These are phyloP conservation scores for Kingdonia uniflora DNA, from an alignment of 164 flowering plant genomes.

Conservation along the genomic window DNA sequence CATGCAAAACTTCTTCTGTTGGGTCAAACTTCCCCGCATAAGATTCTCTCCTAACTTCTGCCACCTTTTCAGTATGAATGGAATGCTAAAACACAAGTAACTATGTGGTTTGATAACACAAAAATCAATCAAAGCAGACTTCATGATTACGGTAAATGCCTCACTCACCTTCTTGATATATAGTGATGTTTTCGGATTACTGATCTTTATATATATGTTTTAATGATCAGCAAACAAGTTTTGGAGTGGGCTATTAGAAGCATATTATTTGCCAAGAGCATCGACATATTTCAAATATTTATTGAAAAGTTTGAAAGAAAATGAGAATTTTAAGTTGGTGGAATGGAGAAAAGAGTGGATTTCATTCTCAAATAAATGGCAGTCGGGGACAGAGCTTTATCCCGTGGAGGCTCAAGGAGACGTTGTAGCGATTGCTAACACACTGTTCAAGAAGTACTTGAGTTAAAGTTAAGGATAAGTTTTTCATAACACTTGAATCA, in stretches of 20 bases:
- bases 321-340: slow-evolving; percentile 39
- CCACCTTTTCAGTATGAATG: slow-evolving; percentile 11
- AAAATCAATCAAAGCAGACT: slow-evolving; percentile 67
- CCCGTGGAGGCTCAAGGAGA: slow-evolving; percentile 63
- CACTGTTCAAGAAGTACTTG: slow-evolving; percentile 52
- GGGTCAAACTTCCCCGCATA: too few species aligned
- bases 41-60: background rate
- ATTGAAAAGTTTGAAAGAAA: slow-evolving; percentile 39
- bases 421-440: slow-evolving; percentile 41
- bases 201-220: slow-evolving; percentile 1
- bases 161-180: background rate
- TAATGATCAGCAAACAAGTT: slow-evolving; percentile 71
- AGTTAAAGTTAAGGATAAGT: slow-evolving; percentile 7
- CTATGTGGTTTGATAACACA: slow-evolving; percentile 89
- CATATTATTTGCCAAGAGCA: slow-evolving; percentile 88
- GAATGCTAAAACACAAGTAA: slow-evolving; percentile 51
- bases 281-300: slow-evolving; percentile 47
- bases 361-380: slow-evolving; percentile 72
- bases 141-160: slow-evolving; percentile 82
- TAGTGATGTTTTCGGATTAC: background rate
- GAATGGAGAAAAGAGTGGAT: slow-evolving; percentile 90
- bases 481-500: too few species aligned
- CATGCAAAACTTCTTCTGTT: too few species aligned
- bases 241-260: slow-evolving; percentile 75
- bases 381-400: slow-evolving; percentile 46